These are phyloP conservation scores for Collybia sp. DNA, from an alignment of 768 basidiomycete genomes.

Conservation along the genomic window DNA sequence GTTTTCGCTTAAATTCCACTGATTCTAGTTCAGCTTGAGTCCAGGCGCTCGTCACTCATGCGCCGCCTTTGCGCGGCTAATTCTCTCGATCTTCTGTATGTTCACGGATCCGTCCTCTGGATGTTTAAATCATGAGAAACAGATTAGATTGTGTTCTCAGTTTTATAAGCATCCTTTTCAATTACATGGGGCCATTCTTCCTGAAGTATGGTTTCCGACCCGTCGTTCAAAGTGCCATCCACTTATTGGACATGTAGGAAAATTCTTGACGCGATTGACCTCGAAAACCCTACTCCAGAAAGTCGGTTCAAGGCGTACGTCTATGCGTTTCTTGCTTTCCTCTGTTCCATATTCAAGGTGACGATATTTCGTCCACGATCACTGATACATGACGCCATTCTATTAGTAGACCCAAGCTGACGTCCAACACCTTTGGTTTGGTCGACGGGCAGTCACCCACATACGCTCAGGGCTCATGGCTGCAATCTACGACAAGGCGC, in stretches of 20 bases:
- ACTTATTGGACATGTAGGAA: constrained; percentile 17
- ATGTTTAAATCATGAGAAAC: not conserved
- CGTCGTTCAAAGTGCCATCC: constrained; percentile 4
- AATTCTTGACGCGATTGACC: constrained; percentile 35
- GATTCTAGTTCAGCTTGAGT: not conserved
- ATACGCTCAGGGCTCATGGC: constrained; percentile 81
- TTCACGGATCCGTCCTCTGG: constrained; percentile 12
- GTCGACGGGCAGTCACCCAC: constrained; percentile 69
- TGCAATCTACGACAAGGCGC: constrained; percentile 82
- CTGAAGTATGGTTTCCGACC: constrained; percentile 58
- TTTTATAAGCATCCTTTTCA: constrained; percentile 63
- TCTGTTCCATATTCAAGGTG: constrained; percentile 54
- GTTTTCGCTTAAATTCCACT: constrained; percentile 5
- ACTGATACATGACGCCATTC: not conserved
- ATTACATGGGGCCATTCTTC: constrained; percentile 83
- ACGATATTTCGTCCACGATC: not conserved
- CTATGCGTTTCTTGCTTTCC: constrained; percentile 73
- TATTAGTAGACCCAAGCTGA: constrained; percentile 52
- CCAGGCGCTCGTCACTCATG: constrained; percentile 34
- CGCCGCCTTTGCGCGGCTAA: constrained; percentile 40
- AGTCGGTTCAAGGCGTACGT: constrained; percentile 63
- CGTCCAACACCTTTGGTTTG: constrained; percentile 75
- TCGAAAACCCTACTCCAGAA: constrained; percentile 36
- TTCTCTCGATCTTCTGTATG: constrained; percentile 37
- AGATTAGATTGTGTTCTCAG: constrained; percentile 69